These are phyloP conservation scores for sunflower (Helianthus annuus) DNA, from an alignment of 129 eudicot genomes.

Conservation along the genomic window DNA sequence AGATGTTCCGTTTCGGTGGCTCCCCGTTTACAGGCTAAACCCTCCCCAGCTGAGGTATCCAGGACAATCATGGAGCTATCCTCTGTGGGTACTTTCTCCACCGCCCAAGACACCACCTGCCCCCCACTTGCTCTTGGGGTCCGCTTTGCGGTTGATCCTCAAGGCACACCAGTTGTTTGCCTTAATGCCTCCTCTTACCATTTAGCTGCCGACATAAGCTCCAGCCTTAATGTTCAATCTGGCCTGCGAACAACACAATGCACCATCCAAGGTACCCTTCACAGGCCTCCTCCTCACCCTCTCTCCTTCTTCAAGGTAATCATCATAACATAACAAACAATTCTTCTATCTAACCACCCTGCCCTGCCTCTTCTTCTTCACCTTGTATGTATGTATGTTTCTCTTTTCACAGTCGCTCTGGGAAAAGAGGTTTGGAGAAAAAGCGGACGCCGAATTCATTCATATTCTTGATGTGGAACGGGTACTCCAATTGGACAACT, in stretches of 20 bases:
- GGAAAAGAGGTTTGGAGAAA: constrained; percentile 83
- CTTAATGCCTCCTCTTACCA: constrained; percentile 36
- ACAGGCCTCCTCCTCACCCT: constrained; percentile 44
- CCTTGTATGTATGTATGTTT: too few species aligned
- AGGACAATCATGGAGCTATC: constrained; percentile 80
- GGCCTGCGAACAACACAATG: constrained; percentile 88
- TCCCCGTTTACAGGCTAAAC: constrained; percentile 45
- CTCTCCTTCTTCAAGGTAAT: constrained; percentile 20
- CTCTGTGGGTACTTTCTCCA: constrained; percentile 71
- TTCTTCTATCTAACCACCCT: too few species aligned
- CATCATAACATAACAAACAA: too few species aligned
- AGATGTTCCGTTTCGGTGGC: constrained; percentile 55
- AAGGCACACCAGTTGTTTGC: constrained; percentile 69
- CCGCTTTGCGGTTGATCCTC: constrained; percentile 73
- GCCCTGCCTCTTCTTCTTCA: too few species aligned
- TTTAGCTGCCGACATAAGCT: constrained; percentile 32
- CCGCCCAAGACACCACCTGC: constrained; percentile 46
- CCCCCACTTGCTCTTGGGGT: constrained; percentile 77
- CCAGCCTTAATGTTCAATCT: constrained; percentile 80
- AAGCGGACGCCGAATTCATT: constrained; percentile 51
- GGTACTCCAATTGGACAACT: constrained; percentile 79
- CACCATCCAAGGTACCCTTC: constrained; percentile 73
- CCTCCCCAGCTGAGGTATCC: constrained; percentile 77
- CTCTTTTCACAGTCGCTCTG: constrained; percentile 53
- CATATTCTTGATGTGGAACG: constrained; percentile 66